A percentile compares a stretch with the other conserved stretches of the same genome.
Evolutionary conservation across 2,329 filamentous ascomycete species (phyloP).

Genomic region (Colletotrichum lupini): DNA sequence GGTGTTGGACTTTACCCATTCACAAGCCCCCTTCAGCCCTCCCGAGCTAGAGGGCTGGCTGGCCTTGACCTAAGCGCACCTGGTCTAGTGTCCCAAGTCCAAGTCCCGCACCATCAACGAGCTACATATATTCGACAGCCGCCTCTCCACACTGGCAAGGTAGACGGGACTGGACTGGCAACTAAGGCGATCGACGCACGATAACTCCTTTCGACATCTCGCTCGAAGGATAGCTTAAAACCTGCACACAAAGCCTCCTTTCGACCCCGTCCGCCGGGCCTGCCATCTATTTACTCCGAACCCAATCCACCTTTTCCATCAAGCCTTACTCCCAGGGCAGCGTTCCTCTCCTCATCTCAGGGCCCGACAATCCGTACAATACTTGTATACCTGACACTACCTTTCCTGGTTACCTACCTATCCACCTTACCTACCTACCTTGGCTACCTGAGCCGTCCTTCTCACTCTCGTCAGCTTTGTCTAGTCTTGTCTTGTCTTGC

Average conservation of each 20-base stretch:
- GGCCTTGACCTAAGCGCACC: constrained; percentile 43
- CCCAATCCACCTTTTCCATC: not conserved
- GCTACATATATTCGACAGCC: constrained; percentile 37
- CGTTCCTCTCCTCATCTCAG: not conserved
- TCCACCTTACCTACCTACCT: not conserved
- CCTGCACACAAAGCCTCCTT: constrained; percentile 32
- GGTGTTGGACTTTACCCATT: constrained; percentile 28
- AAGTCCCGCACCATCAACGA: constrained; percentile 36
- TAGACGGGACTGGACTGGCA: constrained; percentile 28
- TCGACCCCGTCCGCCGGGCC: constrained; percentile 19
- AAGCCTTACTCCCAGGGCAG: not conserved
- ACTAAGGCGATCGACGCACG: constrained; percentile 35
- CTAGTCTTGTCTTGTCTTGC: not conserved
- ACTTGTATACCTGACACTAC: not conserved
- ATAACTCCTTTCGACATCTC: constrained; percentile 35
- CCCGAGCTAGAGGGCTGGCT: constrained; percentile 47
- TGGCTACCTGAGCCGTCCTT: not conserved
- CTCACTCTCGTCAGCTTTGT: not conserved
- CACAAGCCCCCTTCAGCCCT: constrained; percentile 49
- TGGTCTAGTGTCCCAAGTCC: constrained; percentile 40
- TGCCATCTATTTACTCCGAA: constrained; percentile 3
- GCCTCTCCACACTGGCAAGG: constrained; percentile 28
- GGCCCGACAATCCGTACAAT: not conserved
- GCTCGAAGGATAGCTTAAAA: constrained; percentile 33
- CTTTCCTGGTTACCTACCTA: not conserved